A percentile compares a stretch with the other conserved stretches of the same genome.
phyloP scores from a whole-genome alignment of 805 yeast species.

The Metschnikowia dekortorum region DNA sequence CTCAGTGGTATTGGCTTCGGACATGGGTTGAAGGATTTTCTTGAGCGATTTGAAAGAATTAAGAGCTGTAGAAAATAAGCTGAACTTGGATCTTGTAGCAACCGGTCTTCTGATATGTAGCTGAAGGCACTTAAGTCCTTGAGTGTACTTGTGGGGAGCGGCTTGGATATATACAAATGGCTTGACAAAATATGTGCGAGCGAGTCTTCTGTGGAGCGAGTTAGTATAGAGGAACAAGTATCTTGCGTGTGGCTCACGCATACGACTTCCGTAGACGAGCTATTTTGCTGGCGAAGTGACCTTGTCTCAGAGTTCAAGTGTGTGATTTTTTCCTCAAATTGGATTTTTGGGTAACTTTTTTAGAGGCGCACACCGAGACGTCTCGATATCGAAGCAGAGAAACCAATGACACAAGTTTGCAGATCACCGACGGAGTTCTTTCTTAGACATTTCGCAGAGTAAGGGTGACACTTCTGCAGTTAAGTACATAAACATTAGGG shows the following conservation, averaged over 20 bases:
- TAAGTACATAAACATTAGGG: neutral
- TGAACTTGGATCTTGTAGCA: neutral
- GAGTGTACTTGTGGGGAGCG: neutral
- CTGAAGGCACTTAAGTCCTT: neutral
- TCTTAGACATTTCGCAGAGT: neutral
- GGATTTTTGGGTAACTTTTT: constrained; percentile 3
- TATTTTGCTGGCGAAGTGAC: neutral
- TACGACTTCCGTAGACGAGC: neutral
- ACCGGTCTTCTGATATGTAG: constrained; percentile 1
- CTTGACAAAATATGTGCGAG: constrained; percentile 4
- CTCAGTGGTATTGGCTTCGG: constrained; percentile 14
- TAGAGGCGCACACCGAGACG: neutral
- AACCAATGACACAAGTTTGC: neutral
- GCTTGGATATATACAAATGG: constrained; percentile 3
- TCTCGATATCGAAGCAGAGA: neutral
- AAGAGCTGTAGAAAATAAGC: neutral
- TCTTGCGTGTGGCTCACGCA: neutral
- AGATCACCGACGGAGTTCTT: neutral
- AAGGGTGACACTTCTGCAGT: no score
- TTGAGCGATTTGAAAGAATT: neutral
- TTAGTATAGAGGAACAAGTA: neutral
- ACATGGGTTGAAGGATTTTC: constrained; percentile 9
- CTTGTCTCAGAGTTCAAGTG: neutral
- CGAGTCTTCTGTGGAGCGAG: constrained; percentile 1
- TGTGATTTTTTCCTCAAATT: neutral